Evolutionary conservation across 805 yeast genomes (phyloP), one percentile per base, ranked within the genome.

Genomic region (Candida yuanshanica): DNA sequence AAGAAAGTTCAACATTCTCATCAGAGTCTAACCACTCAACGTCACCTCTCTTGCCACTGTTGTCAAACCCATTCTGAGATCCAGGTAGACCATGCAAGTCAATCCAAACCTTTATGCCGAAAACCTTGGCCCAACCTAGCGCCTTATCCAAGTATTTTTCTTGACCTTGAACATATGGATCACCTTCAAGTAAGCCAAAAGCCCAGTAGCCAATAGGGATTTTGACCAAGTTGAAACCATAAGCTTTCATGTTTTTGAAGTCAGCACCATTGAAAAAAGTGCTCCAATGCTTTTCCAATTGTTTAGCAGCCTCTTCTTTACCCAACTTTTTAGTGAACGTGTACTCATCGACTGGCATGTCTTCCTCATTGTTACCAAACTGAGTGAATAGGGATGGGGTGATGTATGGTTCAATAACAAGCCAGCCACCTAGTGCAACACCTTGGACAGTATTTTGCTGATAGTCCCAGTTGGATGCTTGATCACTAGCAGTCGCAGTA

Each of bases 151-250:
- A 64, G 61, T 83, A 86, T 8, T 64, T 59, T 43, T 66, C 75
- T 63, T 85, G 95, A 25, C 97, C 97, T 56, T 74, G 78, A 25
- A 88, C 93, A 55, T 87, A 90, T 3, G 97, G 96, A 59, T 90
- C 97, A 40, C 68, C 68, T 17, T 69, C 74, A 35, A 76, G 66
- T 7, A 63, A 55, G 36, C 70, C 57, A 60, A 85, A 87, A 9
- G 96, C 96, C 98, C 98, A 91, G 66, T 90, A 90, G 10, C 96
- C 96, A 41, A 90, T 77, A 35, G 98, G 97, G 45, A 90, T 82
- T 55, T 97, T 78, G 17, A 88, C 96, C 49, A 82, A 69, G 63
- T 90, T 91, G 48, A 90, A 69, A 2, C 96, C 96, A 41, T 68
- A 69, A 2, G 16, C 18, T 5, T 71, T 70, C 39, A 90, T 85